Conservation (phyloP, 306 rosid species). For the Malus sylvestris region DNA sequence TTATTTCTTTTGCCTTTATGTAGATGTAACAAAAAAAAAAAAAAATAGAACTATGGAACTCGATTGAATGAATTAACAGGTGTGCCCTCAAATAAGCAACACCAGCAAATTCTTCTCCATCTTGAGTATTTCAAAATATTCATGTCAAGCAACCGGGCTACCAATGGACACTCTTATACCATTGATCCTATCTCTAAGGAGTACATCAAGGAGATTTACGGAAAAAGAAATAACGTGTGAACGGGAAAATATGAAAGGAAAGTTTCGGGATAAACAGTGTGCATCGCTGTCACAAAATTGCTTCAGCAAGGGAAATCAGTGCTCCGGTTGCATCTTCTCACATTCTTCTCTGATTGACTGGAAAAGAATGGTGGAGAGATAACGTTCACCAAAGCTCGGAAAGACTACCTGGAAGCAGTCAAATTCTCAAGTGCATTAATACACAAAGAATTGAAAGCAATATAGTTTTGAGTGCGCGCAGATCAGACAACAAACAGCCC, state of each 20-base stretch:
- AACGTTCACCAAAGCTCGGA: slow-evolving; percentile 90
- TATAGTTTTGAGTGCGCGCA: neutral
- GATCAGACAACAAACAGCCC: neutral
- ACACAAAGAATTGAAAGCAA: neutral
- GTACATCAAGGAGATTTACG: neutral
- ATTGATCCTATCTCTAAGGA: neutral
- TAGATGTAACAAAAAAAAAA: no score
- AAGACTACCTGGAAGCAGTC: slow-evolving; percentile 60
- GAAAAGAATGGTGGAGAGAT: slow-evolving; percentile 72
- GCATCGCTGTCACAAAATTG: neutral
- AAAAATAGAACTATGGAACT: no score
- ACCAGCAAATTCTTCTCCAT: no score
- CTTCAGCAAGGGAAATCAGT: slow-evolving; percentile 21
- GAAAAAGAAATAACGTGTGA: neutral
- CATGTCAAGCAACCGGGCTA: neutral
- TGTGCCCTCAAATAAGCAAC: no score
- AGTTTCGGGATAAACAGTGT: neutral
- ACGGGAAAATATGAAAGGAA: no score
- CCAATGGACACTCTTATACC: neutral
- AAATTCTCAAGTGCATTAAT: neutral
- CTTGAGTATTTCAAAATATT: no score
- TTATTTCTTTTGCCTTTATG: no score
- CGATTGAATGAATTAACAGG: no score
- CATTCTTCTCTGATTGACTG: slow-evolving; percentile 89
- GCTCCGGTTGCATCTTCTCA: slow-evolving; percentile 89